Percentiles rank a stretch among this genome's conserved stretches.
Conservation (phyloP, 2,329 filamentous ascomycete species). For the Blumeria hordei region DNA sequence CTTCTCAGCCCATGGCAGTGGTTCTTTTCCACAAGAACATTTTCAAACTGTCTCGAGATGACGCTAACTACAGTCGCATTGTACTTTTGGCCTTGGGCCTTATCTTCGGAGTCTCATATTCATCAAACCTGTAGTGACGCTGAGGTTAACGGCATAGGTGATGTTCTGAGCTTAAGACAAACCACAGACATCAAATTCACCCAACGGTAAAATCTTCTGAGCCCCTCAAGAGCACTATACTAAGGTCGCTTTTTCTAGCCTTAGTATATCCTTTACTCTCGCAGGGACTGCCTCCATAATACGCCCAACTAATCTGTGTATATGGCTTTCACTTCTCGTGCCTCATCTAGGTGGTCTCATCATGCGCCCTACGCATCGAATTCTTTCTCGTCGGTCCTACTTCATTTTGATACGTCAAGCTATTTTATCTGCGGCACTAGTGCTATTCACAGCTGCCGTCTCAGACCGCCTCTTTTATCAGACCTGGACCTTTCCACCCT, state of each 20-base stretch:
- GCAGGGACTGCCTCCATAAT: constrained; percentile 67
- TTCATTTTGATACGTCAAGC: constrained; percentile 36
- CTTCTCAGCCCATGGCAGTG: constrained; percentile 78
- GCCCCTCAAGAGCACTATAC: background rate
- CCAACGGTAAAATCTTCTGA: background rate
- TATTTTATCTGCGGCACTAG: constrained; percentile 34
- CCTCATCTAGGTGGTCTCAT: constrained; percentile 24
- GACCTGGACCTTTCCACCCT: constrained; percentile 67
- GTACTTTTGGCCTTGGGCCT: constrained; percentile 67
- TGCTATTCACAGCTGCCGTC: constrained; percentile 37
- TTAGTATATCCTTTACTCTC: constrained; percentile 42
- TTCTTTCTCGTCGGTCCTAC: constrained; percentile 14
- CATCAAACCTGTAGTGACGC: background rate
- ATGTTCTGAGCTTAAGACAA: background rate
- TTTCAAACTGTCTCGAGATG: constrained; percentile 89
- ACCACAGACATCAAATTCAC: background rate
- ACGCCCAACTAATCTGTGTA: constrained; percentile 67
- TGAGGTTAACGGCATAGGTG: background rate
- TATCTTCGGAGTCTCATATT: constrained; percentile 20
- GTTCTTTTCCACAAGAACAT: constrained; percentile 80
- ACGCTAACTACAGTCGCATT: constrained; percentile 61
- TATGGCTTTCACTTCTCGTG: constrained; percentile 49
- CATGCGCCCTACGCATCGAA: constrained; percentile 14
- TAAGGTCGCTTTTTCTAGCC: constrained; percentile 15
- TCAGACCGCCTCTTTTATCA: constrained; percentile 64